Evolutionary conservation across 805 yeast genomes (phyloP), one percentile per base, ranked within the genome.

Genomic region (Scheffersomyces spartinae): DNA sequence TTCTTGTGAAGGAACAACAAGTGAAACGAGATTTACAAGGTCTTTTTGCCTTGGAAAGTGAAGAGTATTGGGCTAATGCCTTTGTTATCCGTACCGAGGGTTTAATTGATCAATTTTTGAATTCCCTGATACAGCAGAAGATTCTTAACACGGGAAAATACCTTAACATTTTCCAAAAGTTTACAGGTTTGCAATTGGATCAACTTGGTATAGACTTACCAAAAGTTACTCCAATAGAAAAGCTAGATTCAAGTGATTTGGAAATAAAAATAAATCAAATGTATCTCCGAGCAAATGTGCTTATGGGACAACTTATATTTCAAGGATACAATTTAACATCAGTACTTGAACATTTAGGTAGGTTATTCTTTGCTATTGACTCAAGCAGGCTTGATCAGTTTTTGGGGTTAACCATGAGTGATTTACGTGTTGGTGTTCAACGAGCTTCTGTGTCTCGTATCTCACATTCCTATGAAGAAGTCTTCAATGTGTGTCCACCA

Each of bases 61-160:
- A 78, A 33, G 65, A 71, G 25, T 68, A 73, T 36, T 81, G 88
- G 86, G 71, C 74, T 23, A 75, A 77, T 26, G 73, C 82, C 32
- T 91, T 70, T 45, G 66, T 80, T 5, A 61, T 85, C 10, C 63
- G 86, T 25, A 67, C 67, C 25, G 93, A 82, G 40, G 93, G 88
- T 0, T 41, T 85, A 18, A 72, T 88, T 4, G 63, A 66, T 28
- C 84, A 76, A 34, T 71, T 88, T 31, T 51, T 59, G 5, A 50
- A 60, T 19, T 57, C 55, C 14, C 67, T 61, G 2, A 44, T 74
- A 5, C 79, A 79, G 36, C 62, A 64, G 25, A 77, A 78, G 47
- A 64, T 88, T 0, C 54, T 88, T 13, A 57, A 74, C 26, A 82
- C 95, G 0, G 99, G 99, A 2, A 86, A 84, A 49, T 76, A 76